These are phyloP conservation scores for Corylus heterophylla DNA, from an alignment of 306 rosid genomes.

Conservation along the genomic window DNA sequence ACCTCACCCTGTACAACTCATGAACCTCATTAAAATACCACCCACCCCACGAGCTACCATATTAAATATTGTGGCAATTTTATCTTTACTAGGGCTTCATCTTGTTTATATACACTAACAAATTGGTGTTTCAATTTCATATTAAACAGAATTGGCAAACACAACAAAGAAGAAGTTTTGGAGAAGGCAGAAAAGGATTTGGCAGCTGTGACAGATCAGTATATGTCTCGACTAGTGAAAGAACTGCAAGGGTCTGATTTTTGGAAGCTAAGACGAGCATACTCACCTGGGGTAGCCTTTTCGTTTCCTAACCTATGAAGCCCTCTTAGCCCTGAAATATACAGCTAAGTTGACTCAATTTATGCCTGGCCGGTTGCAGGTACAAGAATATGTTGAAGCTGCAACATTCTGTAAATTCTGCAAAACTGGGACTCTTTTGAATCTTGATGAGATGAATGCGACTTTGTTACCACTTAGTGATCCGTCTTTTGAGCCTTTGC, in stretches of 20 bases:
- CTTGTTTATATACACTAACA: not conserved
- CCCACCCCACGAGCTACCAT: too few relatives aligned
- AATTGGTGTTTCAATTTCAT: constrained; percentile 7
- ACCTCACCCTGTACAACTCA: too few relatives aligned
- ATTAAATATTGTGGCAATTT: not conserved
- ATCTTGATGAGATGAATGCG: constrained; percentile 80
- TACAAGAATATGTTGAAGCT: constrained; percentile 95
- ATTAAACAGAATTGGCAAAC: constrained; percentile 69
- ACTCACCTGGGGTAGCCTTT: constrained; percentile 84
- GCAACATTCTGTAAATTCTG: constrained; percentile 90
- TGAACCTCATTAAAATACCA: too few relatives aligned
- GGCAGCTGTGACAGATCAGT: constrained; percentile 61
- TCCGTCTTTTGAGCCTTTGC: constrained; percentile 77
- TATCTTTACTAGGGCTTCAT: not conserved
- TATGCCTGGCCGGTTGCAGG: constrained; percentile 46
- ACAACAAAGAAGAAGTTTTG: constrained; percentile 75
- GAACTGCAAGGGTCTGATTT: constrained; percentile 92
- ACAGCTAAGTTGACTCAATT: constrained; percentile 25
- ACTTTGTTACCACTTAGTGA: constrained; percentile 68
- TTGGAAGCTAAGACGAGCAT: constrained; percentile 97
- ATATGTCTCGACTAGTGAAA: constrained; percentile 57
- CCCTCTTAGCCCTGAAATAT: not conserved
- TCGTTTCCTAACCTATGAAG: constrained; percentile 26
- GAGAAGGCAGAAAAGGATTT: constrained; percentile 92
- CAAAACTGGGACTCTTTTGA: constrained; percentile 79